Conservation (phyloP, 2,329 filamentous ascomycete genomes). For the Aspergillus sp. region DNA sequence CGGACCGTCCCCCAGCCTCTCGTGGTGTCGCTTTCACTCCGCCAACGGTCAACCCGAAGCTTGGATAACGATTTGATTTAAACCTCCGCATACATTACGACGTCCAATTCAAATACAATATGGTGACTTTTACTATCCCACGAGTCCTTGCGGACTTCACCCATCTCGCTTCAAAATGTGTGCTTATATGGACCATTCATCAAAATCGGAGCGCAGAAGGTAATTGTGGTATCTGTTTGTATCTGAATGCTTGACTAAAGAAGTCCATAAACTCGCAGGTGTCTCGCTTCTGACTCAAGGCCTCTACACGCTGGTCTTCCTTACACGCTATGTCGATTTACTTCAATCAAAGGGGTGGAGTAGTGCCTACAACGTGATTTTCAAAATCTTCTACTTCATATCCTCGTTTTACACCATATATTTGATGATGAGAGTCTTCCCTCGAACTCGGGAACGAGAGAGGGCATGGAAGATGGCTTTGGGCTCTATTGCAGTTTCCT, state of each 20-base stretch:
- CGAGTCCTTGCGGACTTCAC: slow-evolving; percentile 82
- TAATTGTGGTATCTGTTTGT: slow-evolving; percentile 35
- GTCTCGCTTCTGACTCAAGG: slow-evolving; percentile 88
- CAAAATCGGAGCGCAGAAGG: slow-evolving; percentile 85
- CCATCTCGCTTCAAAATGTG: slow-evolving; percentile 84
- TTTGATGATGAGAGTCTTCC: slow-evolving; percentile 84
- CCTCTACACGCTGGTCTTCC: slow-evolving; percentile 85
- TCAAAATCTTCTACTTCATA: slow-evolving; percentile 87
- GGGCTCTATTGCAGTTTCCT: slow-evolving; percentile 67
- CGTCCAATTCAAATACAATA: background rate
- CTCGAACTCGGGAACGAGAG: slow-evolving; percentile 86
- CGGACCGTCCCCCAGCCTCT: background rate
- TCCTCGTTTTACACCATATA: slow-evolving; percentile 85
- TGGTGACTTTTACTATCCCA: slow-evolving; percentile 51
- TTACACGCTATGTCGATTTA: slow-evolving; percentile 83
- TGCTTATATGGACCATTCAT: slow-evolving; percentile 89
- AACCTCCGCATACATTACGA: background rate
- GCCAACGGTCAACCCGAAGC: background rate
- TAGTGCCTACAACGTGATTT: slow-evolving; percentile 71
- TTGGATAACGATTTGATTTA: background rate
- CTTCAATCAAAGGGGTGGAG: slow-evolving; percentile 54
- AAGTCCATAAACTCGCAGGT: slow-evolving; percentile 53
- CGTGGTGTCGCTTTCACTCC: background rate
- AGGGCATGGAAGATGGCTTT: slow-evolving; percentile 90
- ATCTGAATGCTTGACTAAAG: slow-evolving; percentile 11